Conservation (phyloP, 1,139 yeast species). For the Yamadazyma songkhlaensis region DNA sequence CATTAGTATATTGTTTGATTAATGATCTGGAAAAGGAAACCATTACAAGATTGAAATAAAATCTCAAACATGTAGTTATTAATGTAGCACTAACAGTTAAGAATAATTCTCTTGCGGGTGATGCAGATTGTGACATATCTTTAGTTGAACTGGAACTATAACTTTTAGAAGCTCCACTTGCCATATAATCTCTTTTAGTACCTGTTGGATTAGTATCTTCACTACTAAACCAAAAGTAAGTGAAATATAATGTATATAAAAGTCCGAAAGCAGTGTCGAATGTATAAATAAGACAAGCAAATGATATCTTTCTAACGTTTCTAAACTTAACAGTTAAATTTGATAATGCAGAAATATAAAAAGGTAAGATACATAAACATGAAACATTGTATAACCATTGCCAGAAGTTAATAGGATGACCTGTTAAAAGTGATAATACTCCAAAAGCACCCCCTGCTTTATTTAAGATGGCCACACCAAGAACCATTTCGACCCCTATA, state of each 20-base stretch:
- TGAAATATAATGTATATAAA: slow-evolving; percentile 71
- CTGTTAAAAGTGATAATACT: slow-evolving; percentile 78
- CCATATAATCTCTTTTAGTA: slow-evolving; percentile 11
- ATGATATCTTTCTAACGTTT: slow-evolving; percentile 47
- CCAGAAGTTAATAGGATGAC: slow-evolving; percentile 78
- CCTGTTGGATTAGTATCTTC: slow-evolving; percentile 27
- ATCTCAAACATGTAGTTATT: slow-evolving; percentile 49
- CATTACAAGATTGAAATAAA: slow-evolving; percentile 66
- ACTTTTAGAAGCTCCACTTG: not conserved
- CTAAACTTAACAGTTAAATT: slow-evolving; percentile 30
- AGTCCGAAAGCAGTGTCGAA: slow-evolving; percentile 67
- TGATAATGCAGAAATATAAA: slow-evolving; percentile 60
- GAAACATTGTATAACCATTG: slow-evolving; percentile 81
- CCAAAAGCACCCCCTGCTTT: slow-evolving; percentile 92
- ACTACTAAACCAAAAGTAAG: slow-evolving; percentile 68
- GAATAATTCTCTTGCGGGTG: slow-evolving; percentile 68
- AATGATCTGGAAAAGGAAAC: slow-evolving; percentile 55
- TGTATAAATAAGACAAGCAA: slow-evolving; percentile 61
- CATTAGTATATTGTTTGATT: slow-evolving; percentile 31
- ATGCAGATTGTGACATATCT: slow-evolving; percentile 54
- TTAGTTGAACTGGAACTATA: not conserved
- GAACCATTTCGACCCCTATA: slow-evolving; percentile 80
- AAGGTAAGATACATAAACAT: slow-evolving; percentile 62
- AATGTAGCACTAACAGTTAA: slow-evolving; percentile 60
- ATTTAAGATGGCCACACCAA: slow-evolving; percentile 79